Evolutionary conservation across 192 early-diverging fungal species (phyloP).

Genomic region (Coemansia furcata): DNA sequence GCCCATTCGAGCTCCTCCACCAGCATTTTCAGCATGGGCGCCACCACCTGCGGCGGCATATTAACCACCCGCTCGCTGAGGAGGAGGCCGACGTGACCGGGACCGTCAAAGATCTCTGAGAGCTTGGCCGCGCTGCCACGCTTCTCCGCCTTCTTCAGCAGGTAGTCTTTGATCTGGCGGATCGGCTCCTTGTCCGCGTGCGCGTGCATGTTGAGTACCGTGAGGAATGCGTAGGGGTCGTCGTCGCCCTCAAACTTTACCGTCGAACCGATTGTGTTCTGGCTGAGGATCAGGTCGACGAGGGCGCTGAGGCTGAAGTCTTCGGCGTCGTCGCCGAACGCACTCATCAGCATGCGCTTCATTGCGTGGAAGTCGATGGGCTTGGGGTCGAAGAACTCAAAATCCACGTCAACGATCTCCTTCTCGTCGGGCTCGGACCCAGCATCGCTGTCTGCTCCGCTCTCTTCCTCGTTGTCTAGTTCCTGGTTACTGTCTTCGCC

Average conservation of each 20-base stretch:
- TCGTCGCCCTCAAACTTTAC: conserved; percentile 80
- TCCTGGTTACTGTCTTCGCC: conserved; percentile 7
- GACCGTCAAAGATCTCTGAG: conserved; percentile 32
- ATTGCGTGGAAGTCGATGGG: conserved; percentile 87
- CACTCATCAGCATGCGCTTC: conserved; percentile 78
- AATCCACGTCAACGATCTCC: conserved; percentile 79
- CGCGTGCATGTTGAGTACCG: conserved; percentile 68
- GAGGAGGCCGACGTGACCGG: conserved; percentile 60
- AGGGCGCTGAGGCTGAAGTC: conserved; percentile 71
- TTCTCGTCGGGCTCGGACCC: background rate
- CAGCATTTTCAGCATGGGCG: conserved; percentile 90
- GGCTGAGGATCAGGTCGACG: conserved; percentile 77
- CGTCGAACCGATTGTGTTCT: conserved; percentile 76
- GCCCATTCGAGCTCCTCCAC: conserved; percentile 77
- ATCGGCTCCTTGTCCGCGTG: conserved; percentile 59
- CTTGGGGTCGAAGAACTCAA: conserved; percentile 94
- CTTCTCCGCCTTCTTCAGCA: conserved; percentile 61
- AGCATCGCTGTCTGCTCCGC: background rate
- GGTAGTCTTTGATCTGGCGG: conserved; percentile 58
- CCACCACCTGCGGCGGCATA: conserved; percentile 90
- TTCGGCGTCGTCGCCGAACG: conserved; percentile 79
- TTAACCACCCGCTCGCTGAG: conserved; percentile 91
- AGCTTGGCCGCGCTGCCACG: conserved; percentile 8
- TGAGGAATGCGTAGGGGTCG: conserved; percentile 88
- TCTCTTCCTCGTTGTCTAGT: background rate